These are phyloP conservation scores for Cytospora schulzeri DNA, from an alignment of 2,329 filamentous ascomycete genomes.

Conservation along the genomic window DNA sequence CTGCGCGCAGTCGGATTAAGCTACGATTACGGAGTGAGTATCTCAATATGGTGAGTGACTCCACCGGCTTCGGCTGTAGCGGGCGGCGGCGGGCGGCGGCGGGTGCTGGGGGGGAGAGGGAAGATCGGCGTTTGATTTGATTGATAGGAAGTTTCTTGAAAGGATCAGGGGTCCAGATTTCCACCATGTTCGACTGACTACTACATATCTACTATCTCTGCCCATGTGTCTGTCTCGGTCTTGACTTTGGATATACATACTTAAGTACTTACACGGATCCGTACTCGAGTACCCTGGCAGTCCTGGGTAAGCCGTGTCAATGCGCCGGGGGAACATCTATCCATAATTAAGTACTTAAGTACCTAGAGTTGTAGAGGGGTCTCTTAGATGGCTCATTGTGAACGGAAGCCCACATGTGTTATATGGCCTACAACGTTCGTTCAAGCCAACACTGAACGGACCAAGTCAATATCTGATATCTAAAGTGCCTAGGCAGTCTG, in stretches of 20 bases:
- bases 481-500: too few relatives aligned
- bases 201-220: background rate
- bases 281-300: too few relatives aligned
- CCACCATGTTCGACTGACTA: background rate
- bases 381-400: too few relatives aligned
- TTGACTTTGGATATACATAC: too few relatives aligned
- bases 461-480: too few relatives aligned
- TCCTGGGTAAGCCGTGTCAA: background rate
- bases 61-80: conserved; percentile 19
- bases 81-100: background rate
- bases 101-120: background rate
- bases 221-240: too few relatives aligned
- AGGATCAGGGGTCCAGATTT: conserved; percentile 11
- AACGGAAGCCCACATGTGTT: too few relatives aligned
- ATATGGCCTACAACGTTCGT: too few relatives aligned
- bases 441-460: too few relatives aligned
- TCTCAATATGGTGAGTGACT: conserved; percentile 11
- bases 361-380: too few relatives aligned
- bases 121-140: conserved; percentile 19
- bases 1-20: background rate
- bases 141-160: background rate
- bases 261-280: too few relatives aligned
- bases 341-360: too few relatives aligned
- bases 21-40: background rate
- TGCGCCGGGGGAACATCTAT: background rate